Conservation (phyloP, 2,329 filamentous ascomycete species). For the Uncinocarpus reesii region DNA sequence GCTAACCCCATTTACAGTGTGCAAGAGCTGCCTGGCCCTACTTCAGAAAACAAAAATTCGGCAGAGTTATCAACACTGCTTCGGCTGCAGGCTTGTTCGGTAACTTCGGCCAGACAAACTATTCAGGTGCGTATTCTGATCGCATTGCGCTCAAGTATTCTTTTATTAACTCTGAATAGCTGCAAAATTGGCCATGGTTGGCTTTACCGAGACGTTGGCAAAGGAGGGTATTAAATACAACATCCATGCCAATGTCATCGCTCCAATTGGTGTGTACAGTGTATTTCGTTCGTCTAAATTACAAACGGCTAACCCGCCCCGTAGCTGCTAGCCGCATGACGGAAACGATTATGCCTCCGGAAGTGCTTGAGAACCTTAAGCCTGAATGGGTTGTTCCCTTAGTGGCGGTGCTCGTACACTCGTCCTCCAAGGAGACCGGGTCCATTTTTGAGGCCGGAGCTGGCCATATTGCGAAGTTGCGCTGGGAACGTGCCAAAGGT, state of each 20-base stretch:
- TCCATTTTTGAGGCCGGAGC: conserved; percentile 89
- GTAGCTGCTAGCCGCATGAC: conserved; percentile 88
- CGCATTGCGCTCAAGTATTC: not conserved
- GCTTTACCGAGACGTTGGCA: conserved; percentile 93
- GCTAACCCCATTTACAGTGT: conserved; percentile 44
- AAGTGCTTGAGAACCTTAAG: conserved; percentile 72
- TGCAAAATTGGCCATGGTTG: conserved; percentile 88
- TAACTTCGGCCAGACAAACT: conserved; percentile 91
- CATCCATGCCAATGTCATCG: conserved; percentile 89
- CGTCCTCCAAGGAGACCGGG: conserved; percentile 70
- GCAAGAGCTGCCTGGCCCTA: conserved; percentile 89
- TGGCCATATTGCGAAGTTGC: conserved; percentile 81
- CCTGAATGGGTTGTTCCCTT: conserved; percentile 93
- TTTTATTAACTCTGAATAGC: conserved; percentile 42
- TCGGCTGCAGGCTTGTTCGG: conserved; percentile 95
- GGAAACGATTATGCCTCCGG: conserved; percentile 88
- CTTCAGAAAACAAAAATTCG: conserved; percentile 98
- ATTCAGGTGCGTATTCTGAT: conserved; percentile 52
- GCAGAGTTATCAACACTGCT: conserved; percentile 89
- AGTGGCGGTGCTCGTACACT: conserved; percentile 78
- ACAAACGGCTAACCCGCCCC: conserved; percentile 12
- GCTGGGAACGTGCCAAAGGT: conserved; percentile 89
- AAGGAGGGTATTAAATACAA: conserved; percentile 98
- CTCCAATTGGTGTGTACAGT: conserved; percentile 54
- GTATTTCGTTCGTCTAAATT: not conserved